phyloP scores from a whole-genome alignment of 352 stramenopile species.

The Phytopythium cucurbitacearum region DNA sequence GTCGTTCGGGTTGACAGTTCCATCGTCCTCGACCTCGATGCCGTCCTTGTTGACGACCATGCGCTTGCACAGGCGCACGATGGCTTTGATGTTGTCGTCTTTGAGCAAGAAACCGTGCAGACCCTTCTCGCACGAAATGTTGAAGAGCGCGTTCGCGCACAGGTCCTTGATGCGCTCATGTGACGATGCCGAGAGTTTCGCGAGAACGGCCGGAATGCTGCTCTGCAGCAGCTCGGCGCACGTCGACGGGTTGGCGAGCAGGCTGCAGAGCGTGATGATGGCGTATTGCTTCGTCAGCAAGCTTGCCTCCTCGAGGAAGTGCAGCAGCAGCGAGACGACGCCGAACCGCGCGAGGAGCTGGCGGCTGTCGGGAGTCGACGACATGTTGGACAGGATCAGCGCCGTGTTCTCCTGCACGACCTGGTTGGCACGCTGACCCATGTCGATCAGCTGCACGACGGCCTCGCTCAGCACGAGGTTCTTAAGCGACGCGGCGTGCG shows the following conservation, averaged over 20 bases:
- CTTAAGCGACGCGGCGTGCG: slow-evolving; percentile 48
- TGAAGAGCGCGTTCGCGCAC: slow-evolving; percentile 73
- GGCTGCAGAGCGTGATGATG: slow-evolving; percentile 63
- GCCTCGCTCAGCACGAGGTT: slow-evolving; percentile 63
- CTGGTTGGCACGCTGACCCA: slow-evolving; percentile 43
- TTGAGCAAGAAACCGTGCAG: slow-evolving; percentile 62
- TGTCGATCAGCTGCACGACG: slow-evolving; percentile 59
- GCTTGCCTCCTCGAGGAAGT: slow-evolving; percentile 57
- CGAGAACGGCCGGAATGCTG: slow-evolving; percentile 56
- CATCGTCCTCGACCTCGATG: slow-evolving; percentile 58
- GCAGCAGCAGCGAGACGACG: slow-evolving; percentile 62
- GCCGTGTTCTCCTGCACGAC: slow-evolving; percentile 72
- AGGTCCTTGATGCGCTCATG: slow-evolving; percentile 61
- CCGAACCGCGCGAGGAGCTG: slow-evolving; percentile 55
- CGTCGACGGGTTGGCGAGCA: slow-evolving; percentile 49
- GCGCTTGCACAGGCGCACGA: slow-evolving; percentile 60
- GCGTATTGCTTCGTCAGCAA: slow-evolving; percentile 58
- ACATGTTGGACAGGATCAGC: slow-evolving; percentile 73
- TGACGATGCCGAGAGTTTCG: slow-evolving; percentile 30
- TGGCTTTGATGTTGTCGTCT: slow-evolving; percentile 63
- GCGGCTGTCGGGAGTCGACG: slow-evolving; percentile 47
- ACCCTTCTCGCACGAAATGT: slow-evolving; percentile 73
- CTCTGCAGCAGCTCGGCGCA: slow-evolving; percentile 66
- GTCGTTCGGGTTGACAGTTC: slow-evolving; percentile 19
- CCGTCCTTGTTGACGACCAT: slow-evolving; percentile 41